A percentile compares a stretch with the other conserved stretches of the same genome.
Evolutionary conservation across 2,329 filamentous ascomycete genomes (phyloP).

Genomic region (Fulvia fulva): DNA sequence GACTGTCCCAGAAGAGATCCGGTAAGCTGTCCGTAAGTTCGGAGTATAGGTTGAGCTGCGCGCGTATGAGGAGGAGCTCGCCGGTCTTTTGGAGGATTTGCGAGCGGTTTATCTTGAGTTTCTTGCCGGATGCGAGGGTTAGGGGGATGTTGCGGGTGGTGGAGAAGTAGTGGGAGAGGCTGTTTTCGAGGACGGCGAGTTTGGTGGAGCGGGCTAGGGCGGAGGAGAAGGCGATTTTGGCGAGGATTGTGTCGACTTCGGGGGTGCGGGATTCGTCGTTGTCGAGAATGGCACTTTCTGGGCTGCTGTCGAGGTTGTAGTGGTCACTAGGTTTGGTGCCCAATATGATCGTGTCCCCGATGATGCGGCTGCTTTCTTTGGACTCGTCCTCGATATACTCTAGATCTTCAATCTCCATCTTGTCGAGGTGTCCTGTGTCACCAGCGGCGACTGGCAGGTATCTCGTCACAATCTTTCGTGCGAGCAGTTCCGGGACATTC

Average conservation of each 20-base stretch:
- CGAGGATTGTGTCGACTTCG: slow-evolving; percentile 62
- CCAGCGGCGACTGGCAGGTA: slow-evolving; percentile 69
- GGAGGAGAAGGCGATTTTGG: slow-evolving; percentile 95
- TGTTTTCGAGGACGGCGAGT: slow-evolving; percentile 82
- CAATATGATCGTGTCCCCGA: slow-evolving; percentile 82
- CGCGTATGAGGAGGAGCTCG: slow-evolving; percentile 81
- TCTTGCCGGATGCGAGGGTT: slow-evolving; percentile 65
- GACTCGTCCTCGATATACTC: slow-evolving; percentile 75
- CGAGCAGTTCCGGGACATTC: slow-evolving; percentile 74
- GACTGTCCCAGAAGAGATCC: slow-evolving; percentile 94
- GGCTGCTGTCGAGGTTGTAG: background rate
- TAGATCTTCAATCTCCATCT: slow-evolving; percentile 81
- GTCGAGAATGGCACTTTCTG: background rate
- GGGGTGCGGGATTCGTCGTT: slow-evolving; percentile 12
- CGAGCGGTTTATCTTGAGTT: slow-evolving; percentile 60
- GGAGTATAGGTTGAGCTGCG: slow-evolving; percentile 93
- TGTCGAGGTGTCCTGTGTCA: slow-evolving; percentile 65
- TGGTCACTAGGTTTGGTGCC: slow-evolving; percentile 60
- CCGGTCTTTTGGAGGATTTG: slow-evolving; percentile 93
- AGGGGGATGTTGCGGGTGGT: slow-evolving; percentile 78
- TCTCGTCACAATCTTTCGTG: slow-evolving; percentile 64
- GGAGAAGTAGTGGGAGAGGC: slow-evolving; percentile 78
- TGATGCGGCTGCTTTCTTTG: slow-evolving; percentile 70
- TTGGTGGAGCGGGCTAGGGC: slow-evolving; percentile 91
- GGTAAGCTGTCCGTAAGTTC: slow-evolving; percentile 93